Base-by-base conservation (phyloP, 192 early-diverging fungal genomes). In the Coemansia sp. region DNA sequence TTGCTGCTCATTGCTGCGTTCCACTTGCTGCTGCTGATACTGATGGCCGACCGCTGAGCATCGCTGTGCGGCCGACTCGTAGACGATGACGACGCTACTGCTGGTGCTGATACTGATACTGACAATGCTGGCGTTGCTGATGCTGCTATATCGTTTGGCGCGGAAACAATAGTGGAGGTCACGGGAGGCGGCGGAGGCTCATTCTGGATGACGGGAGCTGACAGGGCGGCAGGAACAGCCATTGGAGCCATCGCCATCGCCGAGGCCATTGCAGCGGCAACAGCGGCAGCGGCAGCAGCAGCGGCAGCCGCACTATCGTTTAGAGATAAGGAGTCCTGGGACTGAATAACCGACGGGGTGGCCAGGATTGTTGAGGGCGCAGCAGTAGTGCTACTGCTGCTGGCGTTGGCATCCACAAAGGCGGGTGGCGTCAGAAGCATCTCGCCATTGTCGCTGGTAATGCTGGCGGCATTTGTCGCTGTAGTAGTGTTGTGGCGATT, bases 11-110 rank as follows among this genome's bases (percentile, higher is more conserved):
- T 45, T 17, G 61, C 61, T 43, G 61, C 43, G 43, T 46, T 46
- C 61, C 61, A 63, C 25, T 59, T 59, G 57, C 38, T 59, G 39
- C n/a, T 59, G 39, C 57, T 59, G 37, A 59, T 59, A 38, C 57
- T 59, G 39, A 59, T 59, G 14, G 57, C 57, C 57, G 57, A 59
- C 12, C 57, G 57, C 22, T 54, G 19, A 8, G 25, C 37, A 10
- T 59, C 57, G 32, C 38, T 59, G 39, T 59, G 57, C 0, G 38
- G 57, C 9, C 25, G 51, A 14, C 8, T 14, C 13, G 44, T 12
- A 1, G 44, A 45, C 7, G 44, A 45, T 12, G 44, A 45, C 8
- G 44, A 45, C 2, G 44, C 44, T 14, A 4, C 8, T 54, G 51
- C 10, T 54, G 7, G 3, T 25, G 7, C 10, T 54, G 11, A 8